Base-by-base conservation (phyloP, 345 rosid species). In the Eucalyptus pauciflora region DNA sequence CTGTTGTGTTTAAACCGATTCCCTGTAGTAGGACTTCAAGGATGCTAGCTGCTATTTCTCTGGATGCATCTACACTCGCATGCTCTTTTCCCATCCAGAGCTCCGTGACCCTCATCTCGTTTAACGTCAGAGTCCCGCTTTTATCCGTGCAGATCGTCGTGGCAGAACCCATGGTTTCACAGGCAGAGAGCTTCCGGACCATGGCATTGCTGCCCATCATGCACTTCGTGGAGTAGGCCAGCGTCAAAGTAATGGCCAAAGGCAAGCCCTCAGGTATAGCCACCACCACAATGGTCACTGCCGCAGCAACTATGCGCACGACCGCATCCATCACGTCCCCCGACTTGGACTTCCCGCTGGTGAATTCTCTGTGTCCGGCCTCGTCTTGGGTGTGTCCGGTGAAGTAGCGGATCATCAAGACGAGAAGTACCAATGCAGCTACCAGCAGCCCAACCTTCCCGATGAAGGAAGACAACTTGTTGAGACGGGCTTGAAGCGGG, bases 131-230 rank as follows among this genome's bases (percentile, higher is more conserved):
- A 41, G 97, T 95, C n/a, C 98, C 97, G 17, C 94, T 96, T 93
- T 95, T 97, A 54, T 95, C 95, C 0, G 97, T 97, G 85, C 97
- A 96, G 3, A 96, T 95, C 8, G 92, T 92, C 3, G 97, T 94
- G 4, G 97, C 97, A 22, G 97, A 97, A n/a, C 98, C 97, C 96
- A 97, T 97, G 5, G 96, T 96, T 88, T 97, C 99, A n/a, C 98
- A 96, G 10, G 98, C 96, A 1, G 97, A 91, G 27, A 95, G 94
- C 93, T 95, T 95, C 62, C 96, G 91, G 49, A 96, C 98, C 97
- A 95, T 95, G 29, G 97, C 97, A 79, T 96, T 91, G 92, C 91
- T 93, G 8, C 86, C 89, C 96, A 96, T 96, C 98, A 95, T 97
- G 48, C 93, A 91, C 93, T 95, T 96, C 96, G 93, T 94, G 1